Conservation (phyloP, 2,329 filamentous ascomycete genomes). For the Thielaviopsis euricoi region DNA sequence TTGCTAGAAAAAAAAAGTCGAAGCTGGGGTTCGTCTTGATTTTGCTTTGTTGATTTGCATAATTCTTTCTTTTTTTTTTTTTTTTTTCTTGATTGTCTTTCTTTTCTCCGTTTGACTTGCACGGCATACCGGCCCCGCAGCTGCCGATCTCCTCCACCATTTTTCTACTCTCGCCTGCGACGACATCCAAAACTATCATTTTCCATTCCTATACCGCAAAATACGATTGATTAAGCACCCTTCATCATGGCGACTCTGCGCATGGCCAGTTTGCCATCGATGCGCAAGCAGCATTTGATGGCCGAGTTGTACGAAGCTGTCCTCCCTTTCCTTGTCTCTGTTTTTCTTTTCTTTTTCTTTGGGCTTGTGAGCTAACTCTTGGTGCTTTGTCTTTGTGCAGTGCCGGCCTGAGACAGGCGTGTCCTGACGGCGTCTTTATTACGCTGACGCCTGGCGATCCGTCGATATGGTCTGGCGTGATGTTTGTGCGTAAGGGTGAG, state of each 20-base stretch:
- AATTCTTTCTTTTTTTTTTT: background rate
- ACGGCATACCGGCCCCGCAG: background rate
- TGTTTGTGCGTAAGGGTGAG: conserved; percentile 70
- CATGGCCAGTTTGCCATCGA: conserved; percentile 31
- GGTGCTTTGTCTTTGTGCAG: conserved; percentile 27
- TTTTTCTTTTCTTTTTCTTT: background rate
- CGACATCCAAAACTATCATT: background rate
- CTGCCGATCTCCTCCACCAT: background rate
- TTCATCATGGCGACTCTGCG: conserved; percentile 26
- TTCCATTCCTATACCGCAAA: background rate
- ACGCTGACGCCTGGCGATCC: conserved; percentile 68
- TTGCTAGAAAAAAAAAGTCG: no score
- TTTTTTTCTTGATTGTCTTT: background rate
- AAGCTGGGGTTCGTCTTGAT: background rate
- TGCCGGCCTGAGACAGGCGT: conserved; percentile 63
- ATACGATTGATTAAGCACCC: no score
- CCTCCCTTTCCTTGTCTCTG: background rate
- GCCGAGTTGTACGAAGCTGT: conserved; percentile 55
- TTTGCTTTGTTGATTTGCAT: background rate
- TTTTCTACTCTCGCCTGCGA: background rate
- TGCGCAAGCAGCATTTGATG: conserved; percentile 61
- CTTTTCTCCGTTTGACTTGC: background rate
- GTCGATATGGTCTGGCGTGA: conserved; percentile 71
- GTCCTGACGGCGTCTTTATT: conserved; percentile 76
- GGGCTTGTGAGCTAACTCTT: background rate